Evolutionary conservation across 2,329 filamentous ascomycete species (phyloP).

Genomic region (Nectriaceae sp.): DNA sequence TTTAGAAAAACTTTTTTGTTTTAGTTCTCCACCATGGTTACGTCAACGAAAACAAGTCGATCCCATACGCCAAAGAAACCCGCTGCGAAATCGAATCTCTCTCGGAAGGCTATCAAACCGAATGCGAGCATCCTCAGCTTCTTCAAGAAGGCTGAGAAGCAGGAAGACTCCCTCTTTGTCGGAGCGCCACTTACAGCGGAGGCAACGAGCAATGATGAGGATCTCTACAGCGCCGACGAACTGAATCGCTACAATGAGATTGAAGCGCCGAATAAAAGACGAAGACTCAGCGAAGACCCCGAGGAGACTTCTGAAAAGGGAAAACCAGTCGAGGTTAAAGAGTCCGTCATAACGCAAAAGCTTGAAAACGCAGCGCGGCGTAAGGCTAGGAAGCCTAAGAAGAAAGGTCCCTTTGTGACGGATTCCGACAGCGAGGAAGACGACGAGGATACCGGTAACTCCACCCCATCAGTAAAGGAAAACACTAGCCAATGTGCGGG

Average conservation of each 20-base stretch:
- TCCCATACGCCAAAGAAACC: constrained; percentile 36
- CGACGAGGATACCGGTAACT: constrained; percentile 6
- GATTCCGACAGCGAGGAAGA: constrained; percentile 60
- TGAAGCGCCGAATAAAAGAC: constrained; percentile 32
- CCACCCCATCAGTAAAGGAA: background rate
- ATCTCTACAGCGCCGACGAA: constrained; percentile 31
- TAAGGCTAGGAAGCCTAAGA: constrained; percentile 26
- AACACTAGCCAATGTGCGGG: constrained; percentile 24
- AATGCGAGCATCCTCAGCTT: constrained; percentile 74
- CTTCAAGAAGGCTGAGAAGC: constrained; percentile 68
- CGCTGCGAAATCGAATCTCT: constrained; percentile 16
- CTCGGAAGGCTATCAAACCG: constrained; percentile 41
- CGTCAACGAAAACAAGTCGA: constrained; percentile 35
- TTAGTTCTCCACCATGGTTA: constrained; percentile 30
- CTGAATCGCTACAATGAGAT: constrained; percentile 36
- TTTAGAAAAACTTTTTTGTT: background rate
- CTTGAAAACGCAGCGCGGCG: constrained; percentile 10
- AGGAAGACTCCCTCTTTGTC: constrained; percentile 61
- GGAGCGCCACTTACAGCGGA: constrained; percentile 2
- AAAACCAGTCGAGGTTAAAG: constrained; percentile 19
- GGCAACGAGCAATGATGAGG: constrained; percentile 22
- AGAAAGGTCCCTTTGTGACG: constrained; percentile 62
- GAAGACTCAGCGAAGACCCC: constrained; percentile 28
- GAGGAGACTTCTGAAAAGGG: constrained; percentile 6
- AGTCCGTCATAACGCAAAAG: constrained; percentile 35